Evolutionary conservation across 2,329 filamentous ascomycete genomes (phyloP), one percentile per base, ranked within the genome.

Genomic region (Tolypocladium inflatum): DNA sequence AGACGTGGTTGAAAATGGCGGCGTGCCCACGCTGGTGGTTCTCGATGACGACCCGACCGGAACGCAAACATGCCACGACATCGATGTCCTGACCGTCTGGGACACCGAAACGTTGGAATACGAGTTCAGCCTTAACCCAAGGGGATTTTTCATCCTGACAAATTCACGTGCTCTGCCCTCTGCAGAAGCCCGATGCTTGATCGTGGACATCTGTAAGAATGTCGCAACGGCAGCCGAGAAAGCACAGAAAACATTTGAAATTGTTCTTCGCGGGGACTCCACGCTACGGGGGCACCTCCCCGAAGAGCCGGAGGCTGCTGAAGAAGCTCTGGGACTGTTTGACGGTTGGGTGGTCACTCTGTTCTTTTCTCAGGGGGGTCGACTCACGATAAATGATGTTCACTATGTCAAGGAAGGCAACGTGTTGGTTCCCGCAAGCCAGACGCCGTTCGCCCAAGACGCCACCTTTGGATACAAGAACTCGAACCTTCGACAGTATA

Each of bases 71-170:
- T 83, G 80, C 66, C 80, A 84, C 64, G 76, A 79, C 62, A 79
- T 84, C 60, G 69, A 74, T 56, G 80, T 84, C 3, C 70, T 84
- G 37, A 80, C 79, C 3, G 76, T 78, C 1, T 84, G 80, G 80
- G 76, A 80, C 59, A 63, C 73, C 9, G 62, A 68, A 1, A 78
- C 75, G 0, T 70, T 84, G 3, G 67, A 68, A 4, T 59, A 68
- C 4, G 77, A 82, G 62, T 78, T 84, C 62, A 63, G 64, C 7
- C 67, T 66, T 17, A 68, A 64, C 9, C 61, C 62, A 1, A 66
- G 67, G 2, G 81, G 81, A 9, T 84, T 84, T 71, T 84, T 84
- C 70, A 82, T 84, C 60, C 70, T 84, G 4, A 84, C 81, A 23
- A 84, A 84, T 64, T 82, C 80, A 5, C 77, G 80, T 13, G 81